Evolutionary conservation across 805 yeast genomes (phyloP).

Genomic region (Sugiyamaella mastotermitis): DNA sequence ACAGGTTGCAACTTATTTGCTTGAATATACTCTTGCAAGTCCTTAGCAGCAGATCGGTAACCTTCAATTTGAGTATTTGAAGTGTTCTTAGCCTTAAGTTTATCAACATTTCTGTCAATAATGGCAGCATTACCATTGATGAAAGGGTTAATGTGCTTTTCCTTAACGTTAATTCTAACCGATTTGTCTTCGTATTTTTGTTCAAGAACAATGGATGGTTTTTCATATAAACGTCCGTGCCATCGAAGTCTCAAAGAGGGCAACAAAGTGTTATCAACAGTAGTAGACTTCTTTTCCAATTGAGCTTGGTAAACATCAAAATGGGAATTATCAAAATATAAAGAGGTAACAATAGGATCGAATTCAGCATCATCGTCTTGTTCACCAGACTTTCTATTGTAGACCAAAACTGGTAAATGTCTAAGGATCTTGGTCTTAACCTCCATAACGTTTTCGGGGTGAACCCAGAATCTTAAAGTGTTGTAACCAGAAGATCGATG

Average conservation of each 20-base stretch:
- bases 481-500: constrained; percentile 34
- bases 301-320: constrained; percentile 85
- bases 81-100: constrained; percentile 58
- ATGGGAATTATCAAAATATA: constrained; percentile 79
- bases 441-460: constrained; percentile 95
- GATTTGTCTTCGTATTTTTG: constrained; percentile 55
- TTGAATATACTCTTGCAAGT: constrained; percentile 55
- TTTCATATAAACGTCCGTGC: constrained; percentile 74
- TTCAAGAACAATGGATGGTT: constrained; percentile 76
- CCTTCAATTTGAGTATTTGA: constrained; percentile 46
- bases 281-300: constrained; percentile 47
- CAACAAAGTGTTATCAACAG: constrained; percentile 27
- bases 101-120: constrained; percentile 49
- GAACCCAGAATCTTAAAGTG: constrained; percentile 90
- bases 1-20: constrained; percentile 74
- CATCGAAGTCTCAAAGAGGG: constrained; percentile 83
- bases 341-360: constrained; percentile 80
- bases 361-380: constrained; percentile 41
- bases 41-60: constrained; percentile 49
- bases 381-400: constrained; percentile 36
- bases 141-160: constrained; percentile 73
- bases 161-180: constrained; percentile 63
- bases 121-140: constrained; percentile 44
- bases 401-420: constrained; percentile 86
- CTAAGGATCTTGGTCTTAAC: constrained; percentile 92